Conservation (phyloP, 2,329 filamentous ascomycete species). For the Paraphaeosphaeria sporulosa region DNA sequence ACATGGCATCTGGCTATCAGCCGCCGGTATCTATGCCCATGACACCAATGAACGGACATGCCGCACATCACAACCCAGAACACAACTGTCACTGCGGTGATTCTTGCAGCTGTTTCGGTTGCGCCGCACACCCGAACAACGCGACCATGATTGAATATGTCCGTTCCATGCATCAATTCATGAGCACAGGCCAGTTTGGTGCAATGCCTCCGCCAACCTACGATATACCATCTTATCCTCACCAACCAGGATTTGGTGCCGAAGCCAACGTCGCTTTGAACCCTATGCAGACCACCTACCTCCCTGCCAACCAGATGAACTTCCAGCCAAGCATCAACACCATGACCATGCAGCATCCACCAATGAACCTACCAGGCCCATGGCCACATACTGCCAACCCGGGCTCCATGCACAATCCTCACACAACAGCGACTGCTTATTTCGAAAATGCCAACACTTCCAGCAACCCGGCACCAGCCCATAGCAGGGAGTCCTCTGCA, state of each 20-base stretch:
- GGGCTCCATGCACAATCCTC: slow-evolving; percentile 22
- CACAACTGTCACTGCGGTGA: slow-evolving; percentile 70
- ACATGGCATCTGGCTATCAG: slow-evolving; percentile 39
- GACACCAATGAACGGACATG: slow-evolving; percentile 36
- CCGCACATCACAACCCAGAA: slow-evolving; percentile 43
- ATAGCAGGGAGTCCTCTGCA: slow-evolving; percentile 17
- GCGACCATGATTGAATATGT: slow-evolving; percentile 66
- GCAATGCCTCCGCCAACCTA: slow-evolving; percentile 41
- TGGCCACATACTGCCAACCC: slow-evolving; percentile 36
- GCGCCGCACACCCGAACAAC: slow-evolving; percentile 73
- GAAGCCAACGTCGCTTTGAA: slow-evolving; percentile 28
- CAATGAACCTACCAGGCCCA: slow-evolving; percentile 23
- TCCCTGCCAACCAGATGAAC: slow-evolving; percentile 28
- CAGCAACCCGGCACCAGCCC: slow-evolving; percentile 9
- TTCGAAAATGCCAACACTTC: neutral
- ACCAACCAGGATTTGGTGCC: slow-evolving; percentile 40
- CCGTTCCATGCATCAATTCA: slow-evolving; percentile 49
- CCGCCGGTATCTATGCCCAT: slow-evolving; percentile 45
- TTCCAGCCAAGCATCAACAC: slow-evolving; percentile 32
- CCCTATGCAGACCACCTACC: slow-evolving; percentile 26
- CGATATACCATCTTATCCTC: slow-evolving; percentile 45
- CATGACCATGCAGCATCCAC: slow-evolving; percentile 27
- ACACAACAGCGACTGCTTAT: slow-evolving; percentile 17
- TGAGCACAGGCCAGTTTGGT: slow-evolving; percentile 44
- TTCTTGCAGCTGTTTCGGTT: slow-evolving; percentile 72